Evolutionary conservation across 352 stramenopile species (phyloP), one percentile per base, ranked within the genome.

Genomic region (Elongisporangium prolatum): DNA sequence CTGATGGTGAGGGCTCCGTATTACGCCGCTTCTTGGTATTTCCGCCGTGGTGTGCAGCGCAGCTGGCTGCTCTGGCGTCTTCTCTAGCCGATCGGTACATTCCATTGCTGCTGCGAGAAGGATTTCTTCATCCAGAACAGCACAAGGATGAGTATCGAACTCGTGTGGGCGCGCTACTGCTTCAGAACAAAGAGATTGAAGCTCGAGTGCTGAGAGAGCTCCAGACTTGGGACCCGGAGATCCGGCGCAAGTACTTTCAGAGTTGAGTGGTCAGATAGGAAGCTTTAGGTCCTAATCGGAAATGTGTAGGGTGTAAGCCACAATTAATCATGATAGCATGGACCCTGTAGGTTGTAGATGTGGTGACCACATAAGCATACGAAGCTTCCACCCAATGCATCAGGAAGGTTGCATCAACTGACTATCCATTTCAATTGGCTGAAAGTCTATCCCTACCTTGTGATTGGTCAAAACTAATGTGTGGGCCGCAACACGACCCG

Each of bases 41-140:
- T 24, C 60, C 59, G 48, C 68, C 71, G 47, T 79, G 68, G 65
- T 54, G 65, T 28, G 68, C 65, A 21, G 65, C 71, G 9, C 53
- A 63, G 52, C 50, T 76, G 24, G 54, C 60, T 17, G 2, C 34
- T 44, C 34, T 44, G 8, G 34, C 34, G 34, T 4, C 34, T 11
- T 44, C 34, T 9, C 34, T 44, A 9, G 34, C 34, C 11, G 34
- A 44, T 17, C 34, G 17, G 34, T 44, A 44, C 34, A 44, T 44
- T 44, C 34, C 34, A 44, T 11, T 17, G 6, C 34, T 44, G 2
- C 34, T 44, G 34, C 34, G 34, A 44, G 34, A 44, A 11, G 34
- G 34, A 44, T 44, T 44, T 4, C 34, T 44, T 2, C 34, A 44
- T 44, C 34, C 34, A 17, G 34, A 44, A 11, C 34, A 44, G 34